Conservation (phyloP, 192 early-diverging fungal genomes). For the Physocladia obscura region DNA sequence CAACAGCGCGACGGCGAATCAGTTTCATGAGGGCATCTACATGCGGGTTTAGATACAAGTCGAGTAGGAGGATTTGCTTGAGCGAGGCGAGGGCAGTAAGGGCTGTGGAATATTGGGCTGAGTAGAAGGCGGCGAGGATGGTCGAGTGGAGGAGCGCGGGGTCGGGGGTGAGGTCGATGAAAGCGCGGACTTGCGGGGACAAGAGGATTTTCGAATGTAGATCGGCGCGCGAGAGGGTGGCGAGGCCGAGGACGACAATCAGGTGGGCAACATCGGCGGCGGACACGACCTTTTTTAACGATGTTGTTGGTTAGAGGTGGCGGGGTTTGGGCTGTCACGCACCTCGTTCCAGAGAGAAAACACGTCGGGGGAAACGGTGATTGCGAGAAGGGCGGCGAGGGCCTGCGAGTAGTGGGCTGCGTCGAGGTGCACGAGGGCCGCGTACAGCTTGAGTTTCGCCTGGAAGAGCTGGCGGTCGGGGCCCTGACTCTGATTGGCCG, state of each 20-base stretch:
- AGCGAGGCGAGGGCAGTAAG: slow-evolving; percentile 66
- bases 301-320: not conserved
- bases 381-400: slow-evolving; percentile 61
- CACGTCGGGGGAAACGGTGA: slow-evolving; percentile 46
- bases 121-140: slow-evolving; percentile 70
- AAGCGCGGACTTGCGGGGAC: slow-evolving; percentile 71
- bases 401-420: slow-evolving; percentile 60
- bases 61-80: slow-evolving; percentile 58
- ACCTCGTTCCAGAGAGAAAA: not conserved
- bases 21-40: slow-evolving; percentile 66
- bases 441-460: slow-evolving; percentile 63
- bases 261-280: slow-evolving; percentile 83
- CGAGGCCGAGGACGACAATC: slow-evolving; percentile 74
- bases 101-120: slow-evolving; percentile 71
- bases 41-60: slow-evolving; percentile 71
- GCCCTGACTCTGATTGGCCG: not conserved
- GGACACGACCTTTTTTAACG: slow-evolving; percentile 46
- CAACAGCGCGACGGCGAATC: slow-evolving; percentile 74
- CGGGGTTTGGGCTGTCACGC: not conserved
- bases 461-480: slow-evolving; percentile 51
- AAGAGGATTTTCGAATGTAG: slow-evolving; percentile 71
- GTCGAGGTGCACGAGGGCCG: slow-evolving; percentile 65
- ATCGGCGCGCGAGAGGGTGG: slow-evolving; percentile 71
- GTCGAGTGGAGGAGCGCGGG: slow-evolving; percentile 65
- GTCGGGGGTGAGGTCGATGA: slow-evolving; percentile 69